These are phyloP conservation scores for Chenopodium album DNA, from an alignment of 148 eudicot genomes.

Conservation along the genomic window DNA sequence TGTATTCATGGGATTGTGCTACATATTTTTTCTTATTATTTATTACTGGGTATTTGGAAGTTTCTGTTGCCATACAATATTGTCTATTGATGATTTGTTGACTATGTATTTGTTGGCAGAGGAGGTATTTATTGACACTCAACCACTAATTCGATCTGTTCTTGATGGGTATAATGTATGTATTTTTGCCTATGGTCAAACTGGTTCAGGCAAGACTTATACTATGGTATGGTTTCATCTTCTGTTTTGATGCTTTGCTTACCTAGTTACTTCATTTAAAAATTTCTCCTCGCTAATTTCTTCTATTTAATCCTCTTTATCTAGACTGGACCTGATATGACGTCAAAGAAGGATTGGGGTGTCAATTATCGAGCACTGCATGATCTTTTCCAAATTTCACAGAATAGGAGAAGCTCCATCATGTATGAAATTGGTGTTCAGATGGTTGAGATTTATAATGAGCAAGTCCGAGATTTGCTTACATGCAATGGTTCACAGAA, in stretches of 20 bases:
- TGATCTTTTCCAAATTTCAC: conserved; percentile 77
- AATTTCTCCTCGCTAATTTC: neutral
- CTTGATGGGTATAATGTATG: conserved; percentile 91
- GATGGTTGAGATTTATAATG: conserved; percentile 92
- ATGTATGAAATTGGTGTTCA: conserved; percentile 78
- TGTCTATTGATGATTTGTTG: conserved; percentile 10
- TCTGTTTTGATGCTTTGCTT: neutral
- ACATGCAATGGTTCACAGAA: conserved; percentile 55
- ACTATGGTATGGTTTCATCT: conserved; percentile 63
- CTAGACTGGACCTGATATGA: conserved; percentile 74
- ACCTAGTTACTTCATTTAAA: neutral
- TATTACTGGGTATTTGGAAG: neutral
- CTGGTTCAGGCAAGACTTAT: conserved; percentile 93
- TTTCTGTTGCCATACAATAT: neutral
- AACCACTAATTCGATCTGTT: conserved; percentile 78
- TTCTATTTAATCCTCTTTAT: conserved; percentile 6
- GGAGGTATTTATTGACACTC: conserved; percentile 86
- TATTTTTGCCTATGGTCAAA: conserved; percentile 94
- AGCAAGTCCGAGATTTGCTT: conserved; percentile 93
- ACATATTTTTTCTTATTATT: neutral
- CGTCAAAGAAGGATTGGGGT: conserved; percentile 77
- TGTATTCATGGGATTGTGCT: conserved; percentile 7
- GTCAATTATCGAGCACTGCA: conserved; percentile 85
- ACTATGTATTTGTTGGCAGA: conserved; percentile 38
- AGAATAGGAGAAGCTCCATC: conserved; percentile 63